These are phyloP conservation scores for Neocallimastix lanati DNA, from an alignment of 192 early-diverging fungal genomes.

Conservation along the genomic window DNA sequence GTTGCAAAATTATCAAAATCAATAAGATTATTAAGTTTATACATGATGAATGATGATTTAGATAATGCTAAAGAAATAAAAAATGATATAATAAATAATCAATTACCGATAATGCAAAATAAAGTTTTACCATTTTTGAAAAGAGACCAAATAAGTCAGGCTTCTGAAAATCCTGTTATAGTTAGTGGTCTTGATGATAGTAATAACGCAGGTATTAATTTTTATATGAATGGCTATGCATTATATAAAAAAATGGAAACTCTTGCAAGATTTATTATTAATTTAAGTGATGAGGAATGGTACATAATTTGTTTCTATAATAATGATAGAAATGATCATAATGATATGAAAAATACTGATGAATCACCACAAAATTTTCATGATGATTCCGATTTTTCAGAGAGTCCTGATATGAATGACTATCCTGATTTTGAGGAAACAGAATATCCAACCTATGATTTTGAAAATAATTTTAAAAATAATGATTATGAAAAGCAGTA, in stretches of 20 bases:
- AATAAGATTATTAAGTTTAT: not conserved
- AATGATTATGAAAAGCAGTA: too few relatives aligned
- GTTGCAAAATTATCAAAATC: not conserved
- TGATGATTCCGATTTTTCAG: too few relatives aligned
- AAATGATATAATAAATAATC: not conserved
- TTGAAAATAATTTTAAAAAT: too few relatives aligned
- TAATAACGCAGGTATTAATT: not conserved
- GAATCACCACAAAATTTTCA: too few relatives aligned
- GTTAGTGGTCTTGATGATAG: not conserved
- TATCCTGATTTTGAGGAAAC: too few relatives aligned
- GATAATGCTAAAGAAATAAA: not conserved
- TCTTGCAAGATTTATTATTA: not conserved
- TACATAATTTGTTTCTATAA: not conserved
- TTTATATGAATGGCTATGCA: not conserved
- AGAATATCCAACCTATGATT: too few relatives aligned
- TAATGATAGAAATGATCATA: not conserved
- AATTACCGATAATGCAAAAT: not conserved
- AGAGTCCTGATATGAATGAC: too few relatives aligned
- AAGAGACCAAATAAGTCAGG: not conserved
- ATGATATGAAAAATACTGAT: too few relatives aligned
- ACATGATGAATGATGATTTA: not conserved
- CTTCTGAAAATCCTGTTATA: not conserved
- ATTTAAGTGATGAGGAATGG: not conserved
- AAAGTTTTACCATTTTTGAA: not conserved
- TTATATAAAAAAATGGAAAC: not conserved